These are phyloP conservation scores for Limtongia smithiae DNA, from an alignment of 805 yeast genomes.

Conservation along the genomic window DNA sequence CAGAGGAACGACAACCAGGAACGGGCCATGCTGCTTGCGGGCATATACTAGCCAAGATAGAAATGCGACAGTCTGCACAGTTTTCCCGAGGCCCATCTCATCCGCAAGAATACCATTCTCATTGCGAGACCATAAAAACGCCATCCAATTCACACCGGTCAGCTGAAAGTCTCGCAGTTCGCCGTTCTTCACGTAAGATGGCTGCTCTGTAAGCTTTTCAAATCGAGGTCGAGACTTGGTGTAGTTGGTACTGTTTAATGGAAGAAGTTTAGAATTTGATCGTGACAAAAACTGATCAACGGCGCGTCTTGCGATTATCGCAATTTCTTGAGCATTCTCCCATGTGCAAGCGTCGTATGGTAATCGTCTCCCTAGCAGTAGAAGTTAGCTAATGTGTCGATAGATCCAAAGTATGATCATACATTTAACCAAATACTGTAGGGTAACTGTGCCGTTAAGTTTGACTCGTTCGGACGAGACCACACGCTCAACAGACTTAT, in stretches of 20 bases:
- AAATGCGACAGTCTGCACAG: constrained; percentile 94
- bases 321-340: constrained; percentile 90
- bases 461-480: constrained; percentile 72
- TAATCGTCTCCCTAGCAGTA: constrained; percentile 57
- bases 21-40: constrained; percentile 96
- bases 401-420: not conserved
- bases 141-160: constrained; percentile 99
- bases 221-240: constrained; percentile 75
- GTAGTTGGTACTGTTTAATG: constrained; percentile 74
- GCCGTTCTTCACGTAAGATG: constrained; percentile 83
- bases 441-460: constrained; percentile 37
- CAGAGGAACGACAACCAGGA: constrained; percentile 90
- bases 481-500: constrained; percentile 81
- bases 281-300: constrained; percentile 81
- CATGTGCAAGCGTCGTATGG: constrained; percentile 95
- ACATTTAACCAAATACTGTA: constrained; percentile 86
- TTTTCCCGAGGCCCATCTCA: constrained; percentile 98
- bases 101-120: constrained; percentile 97
- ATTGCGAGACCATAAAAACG: constrained; percentile 94
- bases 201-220: constrained; percentile 82
- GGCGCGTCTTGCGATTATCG: constrained; percentile 74
- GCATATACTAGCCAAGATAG: constrained; percentile 93
- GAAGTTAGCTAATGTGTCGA: not conserved
- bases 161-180: constrained; percentile 94
- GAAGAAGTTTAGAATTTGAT: constrained; percentile 76